Percentiles rank a stretch among this genome's conserved stretches.
These are phyloP conservation scores for Plantago major DNA, from an alignment of 257 asterid genomes.

Conservation along the genomic window DNA sequence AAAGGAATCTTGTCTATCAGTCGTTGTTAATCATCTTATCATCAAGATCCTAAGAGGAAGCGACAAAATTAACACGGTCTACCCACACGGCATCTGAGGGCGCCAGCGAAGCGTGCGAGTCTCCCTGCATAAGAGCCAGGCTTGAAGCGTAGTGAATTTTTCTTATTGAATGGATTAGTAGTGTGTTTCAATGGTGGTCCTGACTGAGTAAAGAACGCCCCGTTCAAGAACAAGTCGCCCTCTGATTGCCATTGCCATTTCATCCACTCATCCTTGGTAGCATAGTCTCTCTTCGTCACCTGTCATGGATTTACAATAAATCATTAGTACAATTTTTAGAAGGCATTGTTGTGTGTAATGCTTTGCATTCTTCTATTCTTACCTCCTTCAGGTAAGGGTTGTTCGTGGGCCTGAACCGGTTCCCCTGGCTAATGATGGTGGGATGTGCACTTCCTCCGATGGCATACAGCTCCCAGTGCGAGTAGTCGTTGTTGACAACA, in stretches of 20 bases:
- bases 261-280: slow-evolving; percentile 37
- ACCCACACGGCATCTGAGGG: slow-evolving; percentile 35
- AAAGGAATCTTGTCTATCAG: background rate
- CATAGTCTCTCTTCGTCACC: slow-evolving; percentile 56
- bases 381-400: slow-evolving; percentile 52
- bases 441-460: slow-evolving; percentile 78
- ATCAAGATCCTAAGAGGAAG: slow-evolving; percentile 1
- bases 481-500: slow-evolving; percentile 71
- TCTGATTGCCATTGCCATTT: slow-evolving; percentile 65
- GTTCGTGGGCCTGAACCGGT: slow-evolving; percentile 61
- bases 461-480: slow-evolving; percentile 74
- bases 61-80: slow-evolving; percentile 21
- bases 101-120: slow-evolving; percentile 48
- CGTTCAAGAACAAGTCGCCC: slow-evolving; percentile 44
- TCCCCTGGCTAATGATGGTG: slow-evolving; percentile 85
- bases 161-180: slow-evolving; percentile 14
- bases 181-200: slow-evolving; percentile 35
- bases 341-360: background rate
- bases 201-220: slow-evolving; percentile 47
- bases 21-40: background rate
- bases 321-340: background rate
- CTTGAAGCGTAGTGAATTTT: slow-evolving; percentile 32
- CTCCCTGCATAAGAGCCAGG: slow-evolving; percentile 49
- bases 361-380: slow-evolving; percentile 2
- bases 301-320: slow-evolving; percentile 1